phyloP scores from a whole-genome alignment of 1,284 basidiomycete genomes.

The Marasmius tenuissimus region DNA sequence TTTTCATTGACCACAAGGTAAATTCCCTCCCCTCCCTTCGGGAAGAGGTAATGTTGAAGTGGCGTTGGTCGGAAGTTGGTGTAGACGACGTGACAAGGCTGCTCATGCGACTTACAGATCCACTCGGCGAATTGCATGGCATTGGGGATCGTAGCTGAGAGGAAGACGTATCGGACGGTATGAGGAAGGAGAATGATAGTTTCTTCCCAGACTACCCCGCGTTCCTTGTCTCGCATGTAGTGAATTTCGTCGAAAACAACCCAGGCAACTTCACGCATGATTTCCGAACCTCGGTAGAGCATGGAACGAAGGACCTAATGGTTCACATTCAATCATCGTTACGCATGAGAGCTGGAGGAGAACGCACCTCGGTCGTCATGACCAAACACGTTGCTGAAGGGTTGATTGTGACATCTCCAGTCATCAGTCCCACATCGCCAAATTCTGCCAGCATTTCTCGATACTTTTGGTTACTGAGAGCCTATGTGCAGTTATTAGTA shows the following conservation, averaged over 20 bases:
- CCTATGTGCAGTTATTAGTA: slow-evolving; percentile 45
- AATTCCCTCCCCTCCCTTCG: slow-evolving; percentile 94
- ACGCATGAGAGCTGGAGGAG: not conserved
- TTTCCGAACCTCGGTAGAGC: slow-evolving; percentile 98
- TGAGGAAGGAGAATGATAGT: slow-evolving; percentile 98
- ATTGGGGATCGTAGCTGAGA: slow-evolving; percentile 99
- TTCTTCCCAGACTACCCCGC: slow-evolving; percentile 86
- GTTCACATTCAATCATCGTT: not conserved
- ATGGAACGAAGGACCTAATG: slow-evolving; percentile 94
- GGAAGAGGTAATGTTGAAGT: slow-evolving; percentile 97
- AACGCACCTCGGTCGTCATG: slow-evolving; percentile 95
- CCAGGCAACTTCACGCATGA: slow-evolving; percentile 99
- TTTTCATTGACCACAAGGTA: slow-evolving; percentile 98
- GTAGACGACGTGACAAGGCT: slow-evolving; percentile 99
- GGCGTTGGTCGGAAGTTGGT: slow-evolving; percentile 99
- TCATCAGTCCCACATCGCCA: slow-evolving; percentile 98
- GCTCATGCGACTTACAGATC: slow-evolving; percentile 96
- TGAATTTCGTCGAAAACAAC: slow-evolving; percentile 99
- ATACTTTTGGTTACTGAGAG: slow-evolving; percentile 98
- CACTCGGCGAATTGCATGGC: slow-evolving; percentile 99
- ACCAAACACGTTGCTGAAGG: slow-evolving; percentile 96
- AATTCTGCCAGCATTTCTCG: slow-evolving; percentile 97
- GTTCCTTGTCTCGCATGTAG: slow-evolving; percentile 98
- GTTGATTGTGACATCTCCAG: slow-evolving; percentile 99
- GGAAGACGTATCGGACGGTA: slow-evolving; percentile 95